Evolutionary conservation across 2,329 filamentous ascomycete genomes (phyloP).

Genomic region (Alternaria arborescens): DNA sequence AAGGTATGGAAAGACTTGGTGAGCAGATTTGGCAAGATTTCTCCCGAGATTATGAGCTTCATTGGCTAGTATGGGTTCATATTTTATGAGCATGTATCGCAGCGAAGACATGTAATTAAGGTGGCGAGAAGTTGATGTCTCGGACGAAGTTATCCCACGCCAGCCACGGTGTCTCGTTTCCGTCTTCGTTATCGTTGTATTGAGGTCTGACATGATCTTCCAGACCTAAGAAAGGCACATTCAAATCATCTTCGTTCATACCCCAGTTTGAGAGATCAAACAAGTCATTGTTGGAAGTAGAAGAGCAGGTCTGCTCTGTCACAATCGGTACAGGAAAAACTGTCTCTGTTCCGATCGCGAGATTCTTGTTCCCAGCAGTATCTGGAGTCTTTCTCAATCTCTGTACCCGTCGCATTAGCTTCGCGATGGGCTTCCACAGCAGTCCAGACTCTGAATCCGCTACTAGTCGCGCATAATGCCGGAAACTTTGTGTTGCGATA

Average conservation of each 20-base stretch:
- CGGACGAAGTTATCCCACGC: not conserved
- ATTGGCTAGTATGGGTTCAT: too few species aligned
- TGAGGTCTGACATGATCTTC: not conserved
- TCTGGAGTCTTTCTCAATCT: not conserved
- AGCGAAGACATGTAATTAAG: not conserved
- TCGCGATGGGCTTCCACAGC: not conserved
- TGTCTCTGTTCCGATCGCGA: not conserved
- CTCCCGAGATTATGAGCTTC: not conserved
- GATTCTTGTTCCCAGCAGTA: not conserved
- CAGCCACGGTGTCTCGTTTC: not conserved
- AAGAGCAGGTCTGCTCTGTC: not conserved
- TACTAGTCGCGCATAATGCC: not conserved
- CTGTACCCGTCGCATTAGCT: not conserved
- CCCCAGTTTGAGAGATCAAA: not conserved
- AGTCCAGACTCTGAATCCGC: not conserved
- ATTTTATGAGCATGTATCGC: not conserved
- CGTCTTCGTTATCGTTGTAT: not conserved
- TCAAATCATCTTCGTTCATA: not conserved
- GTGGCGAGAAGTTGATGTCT: not conserved
- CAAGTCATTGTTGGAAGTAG: not conserved
- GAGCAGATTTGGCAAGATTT: not conserved
- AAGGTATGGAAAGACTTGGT: slow-evolving; percentile 11
- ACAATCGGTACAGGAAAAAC: not conserved
- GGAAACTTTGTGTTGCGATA: not conserved
- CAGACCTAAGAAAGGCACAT: not conserved